Conservation (phyloP, 2,329 filamentous ascomycete genomes). For the Mycogone perniciosa region DNA sequence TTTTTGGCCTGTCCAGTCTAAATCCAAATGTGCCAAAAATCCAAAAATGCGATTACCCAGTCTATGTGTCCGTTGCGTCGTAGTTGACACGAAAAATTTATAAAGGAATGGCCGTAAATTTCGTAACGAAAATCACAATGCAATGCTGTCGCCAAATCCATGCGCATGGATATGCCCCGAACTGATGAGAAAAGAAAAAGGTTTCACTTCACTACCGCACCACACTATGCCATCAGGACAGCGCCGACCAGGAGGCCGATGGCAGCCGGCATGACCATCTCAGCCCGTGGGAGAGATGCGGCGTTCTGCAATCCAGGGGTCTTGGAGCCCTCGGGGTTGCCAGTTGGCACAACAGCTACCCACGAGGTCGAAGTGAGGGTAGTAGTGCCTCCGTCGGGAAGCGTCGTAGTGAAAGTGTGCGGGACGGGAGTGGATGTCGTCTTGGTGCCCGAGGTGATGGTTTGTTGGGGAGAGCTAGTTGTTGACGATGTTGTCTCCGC, state of each 20-base stretch:
- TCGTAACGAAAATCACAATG: constrained; percentile 5
- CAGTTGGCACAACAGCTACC: constrained; percentile 37
- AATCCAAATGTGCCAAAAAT: constrained; percentile 2
- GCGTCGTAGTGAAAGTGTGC: constrained; percentile 40
- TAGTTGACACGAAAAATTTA: constrained; percentile 3
- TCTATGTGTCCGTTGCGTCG: constrained; percentile 8
- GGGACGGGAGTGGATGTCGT: constrained; percentile 31
- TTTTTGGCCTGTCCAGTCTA: constrained; percentile 8
- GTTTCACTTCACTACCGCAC: neutral
- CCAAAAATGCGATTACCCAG: constrained; percentile 5
- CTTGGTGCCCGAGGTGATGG: constrained; percentile 29
- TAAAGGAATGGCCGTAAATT: constrained; percentile 9
- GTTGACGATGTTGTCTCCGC: constrained; percentile 4
- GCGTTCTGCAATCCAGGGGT: constrained; percentile 34
- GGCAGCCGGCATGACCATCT: constrained; percentile 21
- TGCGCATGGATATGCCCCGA: constrained; percentile 2
- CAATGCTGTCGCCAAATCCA: constrained; percentile 10
- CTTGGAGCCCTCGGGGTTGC: constrained; percentile 21
- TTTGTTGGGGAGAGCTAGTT: constrained; percentile 20
- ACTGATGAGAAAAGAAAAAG: neutral
- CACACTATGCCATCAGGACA: constrained; percentile 22
- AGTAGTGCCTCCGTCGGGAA: constrained; percentile 37
- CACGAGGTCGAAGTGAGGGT: constrained; percentile 45
- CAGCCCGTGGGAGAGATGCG: constrained; percentile 20
- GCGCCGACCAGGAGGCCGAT: constrained; percentile 24